Base-by-base conservation (phyloP, 2,329 filamentous ascomycete genomes). In the Emergomyces pasteurianus region DNA sequence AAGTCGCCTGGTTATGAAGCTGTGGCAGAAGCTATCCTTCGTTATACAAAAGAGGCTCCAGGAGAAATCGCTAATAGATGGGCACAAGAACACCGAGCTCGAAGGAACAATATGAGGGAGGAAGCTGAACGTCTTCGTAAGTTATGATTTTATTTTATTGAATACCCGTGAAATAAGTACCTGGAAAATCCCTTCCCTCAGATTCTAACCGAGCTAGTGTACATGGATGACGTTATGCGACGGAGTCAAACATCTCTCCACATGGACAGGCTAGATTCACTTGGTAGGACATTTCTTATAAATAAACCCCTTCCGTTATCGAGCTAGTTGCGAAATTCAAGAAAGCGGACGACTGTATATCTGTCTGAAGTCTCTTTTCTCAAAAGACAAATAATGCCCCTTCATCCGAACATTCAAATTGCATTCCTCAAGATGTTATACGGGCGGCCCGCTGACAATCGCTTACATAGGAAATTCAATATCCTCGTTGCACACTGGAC, bases 1-100 rank as follows among this genome's bases (percentile, higher is more conserved):
- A 82, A 78, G 63, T 81, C 87, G 0, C 85, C 87, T 0, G 88
- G 88, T 0, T 92, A 86, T 68, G 77, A 79, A 57, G 74, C 77
- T 3, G 75, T 82, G 10, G 77, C 76, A 3, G 79, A 80, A 61
- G 78, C 77, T 2, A 71, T 80, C 38, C 63, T 73, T 40, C 72
- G 76, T 57, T 80, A 80, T 66, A 69, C 78, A 23, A 70, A 73
- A 0, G 80, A 83, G 56, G 83, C 85, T 0, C 82, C 81, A 1
- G 69, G 74, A 1, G 75, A 82, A 8, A 82, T 87, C 54, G 67
- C 73, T 9, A 76, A 78, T 14, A 79, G 85, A 23, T 89, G 86
- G 86, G 70, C 77, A 7, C 77, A 83, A 26, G 86, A 88, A 66
- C 78, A 80, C 21, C 72, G 70, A 47, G 69, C 70, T 26, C 71